phyloP scores from a whole-genome alignment of 139 green algal genomes.

The Dunaliella sp. region DNA sequence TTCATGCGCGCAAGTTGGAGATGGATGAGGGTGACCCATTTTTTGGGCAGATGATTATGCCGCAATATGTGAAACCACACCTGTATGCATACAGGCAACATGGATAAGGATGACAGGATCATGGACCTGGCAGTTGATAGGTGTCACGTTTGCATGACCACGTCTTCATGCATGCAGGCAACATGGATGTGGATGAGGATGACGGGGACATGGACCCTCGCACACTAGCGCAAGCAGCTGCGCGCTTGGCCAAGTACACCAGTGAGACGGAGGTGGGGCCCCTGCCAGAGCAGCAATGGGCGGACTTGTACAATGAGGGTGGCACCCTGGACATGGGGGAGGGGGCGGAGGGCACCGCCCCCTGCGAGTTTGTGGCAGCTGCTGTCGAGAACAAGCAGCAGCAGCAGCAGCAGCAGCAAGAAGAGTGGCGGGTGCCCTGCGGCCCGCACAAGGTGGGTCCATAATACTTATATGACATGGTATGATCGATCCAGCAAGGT shows the following conservation, averaged over 20 bases:
- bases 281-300: conserved; percentile 54
- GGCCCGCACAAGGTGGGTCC: conserved; percentile 4
- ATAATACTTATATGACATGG: no score
- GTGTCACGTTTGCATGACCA: no score
- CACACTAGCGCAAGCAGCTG: conserved; percentile 56
- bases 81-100: not conserved
- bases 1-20: no score
- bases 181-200: conserved; percentile 18
- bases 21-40: no score
- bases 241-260: conserved; percentile 60
- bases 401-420: not conserved
- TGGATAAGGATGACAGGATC: no score
- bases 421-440: not conserved
- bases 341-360: conserved; percentile 29
- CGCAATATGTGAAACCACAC: no score
- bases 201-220: conserved; percentile 58
- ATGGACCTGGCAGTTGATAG: no score
- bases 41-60: no score
- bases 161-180: not conserved
- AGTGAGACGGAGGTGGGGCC: conserved; percentile 32
- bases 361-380: not conserved
- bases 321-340: conserved; percentile 52
- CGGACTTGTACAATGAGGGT: conserved; percentile 62
- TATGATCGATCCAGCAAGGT: no score
- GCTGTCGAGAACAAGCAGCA: not conserved